phyloP scores from a whole-genome alignment of 345 rosid genomes.

The Populus pruinosa region DNA sequence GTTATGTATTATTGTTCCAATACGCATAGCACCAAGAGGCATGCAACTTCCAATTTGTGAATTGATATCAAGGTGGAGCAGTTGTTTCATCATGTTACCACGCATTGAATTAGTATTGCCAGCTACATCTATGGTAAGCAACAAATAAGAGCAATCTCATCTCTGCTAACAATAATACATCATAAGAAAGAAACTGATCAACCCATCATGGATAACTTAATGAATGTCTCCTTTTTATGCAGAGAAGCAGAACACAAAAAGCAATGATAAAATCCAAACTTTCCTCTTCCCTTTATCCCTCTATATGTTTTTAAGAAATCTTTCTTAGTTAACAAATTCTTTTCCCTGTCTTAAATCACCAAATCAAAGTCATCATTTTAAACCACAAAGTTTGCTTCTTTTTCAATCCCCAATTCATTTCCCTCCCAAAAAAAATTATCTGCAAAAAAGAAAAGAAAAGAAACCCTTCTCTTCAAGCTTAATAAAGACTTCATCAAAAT shows the following conservation, averaged over 20 bases:
- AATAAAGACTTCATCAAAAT: background rate
- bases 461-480: background rate
- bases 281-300: background rate
- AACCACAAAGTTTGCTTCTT: background rate
- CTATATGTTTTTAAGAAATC: background rate
- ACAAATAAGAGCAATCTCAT: background rate
- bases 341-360: too few relatives aligned
- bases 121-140: constrained; percentile 7
- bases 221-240: background rate
- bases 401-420: background rate
- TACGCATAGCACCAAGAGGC: constrained; percentile 81
- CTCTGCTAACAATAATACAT: background rate
- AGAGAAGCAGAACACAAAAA: background rate
- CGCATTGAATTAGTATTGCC: constrained; percentile 34
- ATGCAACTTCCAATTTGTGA: constrained; percentile 82
- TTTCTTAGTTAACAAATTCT: background rate
- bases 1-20: constrained; percentile 87
- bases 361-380: background rate
- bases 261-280: background rate
- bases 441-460: background rate
- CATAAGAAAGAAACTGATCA: background rate
- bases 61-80: constrained; percentile 71
- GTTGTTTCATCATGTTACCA: constrained; percentile 54
- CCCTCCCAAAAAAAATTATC: background rate
- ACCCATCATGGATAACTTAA: background rate